phyloP scores from a whole-genome alignment of 176 grass and related monocot species.

The Eleusine coracana region DNA sequence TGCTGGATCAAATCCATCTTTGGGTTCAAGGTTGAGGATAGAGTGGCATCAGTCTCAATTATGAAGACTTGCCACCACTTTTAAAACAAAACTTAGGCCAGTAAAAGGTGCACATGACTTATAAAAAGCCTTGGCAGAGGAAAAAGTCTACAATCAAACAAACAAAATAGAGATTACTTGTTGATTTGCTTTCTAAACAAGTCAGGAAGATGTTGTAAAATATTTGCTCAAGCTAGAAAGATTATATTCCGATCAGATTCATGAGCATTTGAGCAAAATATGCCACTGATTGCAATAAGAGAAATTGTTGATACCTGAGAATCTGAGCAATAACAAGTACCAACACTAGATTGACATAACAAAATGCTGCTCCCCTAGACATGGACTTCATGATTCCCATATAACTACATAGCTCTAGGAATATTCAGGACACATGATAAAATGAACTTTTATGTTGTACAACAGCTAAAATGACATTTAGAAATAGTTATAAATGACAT shows the following conservation, averaged over 20 bases:
- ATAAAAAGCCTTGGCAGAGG: background rate
- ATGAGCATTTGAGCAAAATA: background rate
- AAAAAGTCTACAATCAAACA: background rate
- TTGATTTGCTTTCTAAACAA: background rate
- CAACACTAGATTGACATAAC: background rate
- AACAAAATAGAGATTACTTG: background rate
- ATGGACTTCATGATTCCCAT: background rate
- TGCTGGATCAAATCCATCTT: slow-evolving; percentile 10
- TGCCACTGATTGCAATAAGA: background rate
- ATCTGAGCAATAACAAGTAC: background rate
- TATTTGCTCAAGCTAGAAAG: background rate
- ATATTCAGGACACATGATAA: slow-evolving; percentile 5
- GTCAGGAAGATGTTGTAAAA: background rate
- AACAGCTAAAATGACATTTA: background rate
- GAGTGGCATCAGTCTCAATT: no score
- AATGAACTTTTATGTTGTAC: background rate
- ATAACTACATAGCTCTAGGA: background rate
- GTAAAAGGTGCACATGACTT: no score
- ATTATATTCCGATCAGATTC: background rate
- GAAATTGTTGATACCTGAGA: background rate
- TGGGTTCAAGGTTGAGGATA: background rate
- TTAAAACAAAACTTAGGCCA: no score
- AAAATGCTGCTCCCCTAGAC: background rate
- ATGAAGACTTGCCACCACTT: no score
- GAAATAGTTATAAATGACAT: slow-evolving; percentile 16